Evolutionary conservation across 768 basidiomycete species (phyloP), one percentile per base, ranked within the genome.

Genomic region (Tulasnella sp.): DNA sequence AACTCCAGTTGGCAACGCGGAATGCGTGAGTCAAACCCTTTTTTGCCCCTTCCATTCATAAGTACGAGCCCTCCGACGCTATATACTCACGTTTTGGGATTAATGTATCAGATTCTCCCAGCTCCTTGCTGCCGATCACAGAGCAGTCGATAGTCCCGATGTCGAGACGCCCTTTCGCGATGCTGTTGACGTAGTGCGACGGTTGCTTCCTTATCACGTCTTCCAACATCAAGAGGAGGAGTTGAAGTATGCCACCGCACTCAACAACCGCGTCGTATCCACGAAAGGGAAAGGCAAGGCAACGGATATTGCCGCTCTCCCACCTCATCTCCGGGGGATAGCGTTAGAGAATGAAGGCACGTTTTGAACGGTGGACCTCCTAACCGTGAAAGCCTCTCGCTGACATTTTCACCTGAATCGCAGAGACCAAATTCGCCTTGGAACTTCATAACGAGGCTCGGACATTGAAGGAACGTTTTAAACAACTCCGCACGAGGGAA

Each of bases 201-300:
- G 91, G 66, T 82, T 94, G 26, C 81, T 93, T 26, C 91, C 92
- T 0, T 93, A 91, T 76, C 92, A 94, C 77, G 80, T 93, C 66
- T 91, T 89, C 75, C 89, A 89, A 75, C 89, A 91, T 73, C 91
- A 91, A 0, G 80, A 80, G 72, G 88, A 89, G 62, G 92, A 94
- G 75, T 75, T 91, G 75, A 78, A 80, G 39, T 73, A 67, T 67
- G 37, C 76, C 35, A 77, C 82, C 37, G 6, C 75, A 62, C 44
- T 72, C 26, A 47, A 40, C 62, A 35, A 34, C n/a, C 36, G 22
- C 22, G 64, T 14, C 19, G 17, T 41, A 26, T 74, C 69, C n/a
- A 75, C 78, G 65, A 90, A 90, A 78, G 88, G 88, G 14, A 91
- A 91, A 77, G 83, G 82, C 72, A 90, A 86, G 76, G 89, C 86